These are phyloP conservation scores for Whalleya microplaca DNA, from an alignment of 2,329 filamentous ascomycete species.

Conservation along the genomic window DNA sequence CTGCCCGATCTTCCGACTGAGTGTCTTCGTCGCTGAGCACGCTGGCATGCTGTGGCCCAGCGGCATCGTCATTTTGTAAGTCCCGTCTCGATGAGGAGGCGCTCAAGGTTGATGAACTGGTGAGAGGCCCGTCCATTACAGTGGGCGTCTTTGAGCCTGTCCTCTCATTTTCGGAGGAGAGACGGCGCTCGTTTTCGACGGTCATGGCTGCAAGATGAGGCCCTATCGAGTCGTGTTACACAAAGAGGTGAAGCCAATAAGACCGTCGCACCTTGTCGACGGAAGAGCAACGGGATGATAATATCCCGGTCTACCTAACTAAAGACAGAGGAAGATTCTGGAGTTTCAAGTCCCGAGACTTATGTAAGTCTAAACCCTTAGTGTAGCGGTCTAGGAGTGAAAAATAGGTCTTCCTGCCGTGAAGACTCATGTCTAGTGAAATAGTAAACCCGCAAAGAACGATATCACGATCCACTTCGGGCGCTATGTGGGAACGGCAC, in stretches of 20 bases:
- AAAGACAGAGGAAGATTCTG: not conserved
- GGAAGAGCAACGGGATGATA: not conserved
- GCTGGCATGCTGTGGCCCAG: not conserved
- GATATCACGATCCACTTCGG: too few species aligned
- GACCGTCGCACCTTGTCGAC: not conserved
- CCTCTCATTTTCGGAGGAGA: not conserved
- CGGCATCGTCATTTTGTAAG: conserved; percentile 1
- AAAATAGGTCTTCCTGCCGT: too few species aligned
- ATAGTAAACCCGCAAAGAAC: too few species aligned
- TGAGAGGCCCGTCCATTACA: conserved; percentile 7
- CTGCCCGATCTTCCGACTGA: conserved; percentile 6
- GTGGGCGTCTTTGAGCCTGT: conserved; percentile 12
- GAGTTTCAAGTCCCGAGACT: not conserved
- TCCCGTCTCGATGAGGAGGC: not conserved
- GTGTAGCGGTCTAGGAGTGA: too few species aligned
- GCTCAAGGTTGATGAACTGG: not conserved
- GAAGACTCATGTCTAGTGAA: too few species aligned
- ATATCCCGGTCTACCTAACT: not conserved
- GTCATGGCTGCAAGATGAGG: conserved; percentile 2
- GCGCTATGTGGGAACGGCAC: not conserved
- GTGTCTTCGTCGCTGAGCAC: conserved; percentile 4
- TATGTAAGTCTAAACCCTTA: too few species aligned
- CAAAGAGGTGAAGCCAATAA: not conserved
- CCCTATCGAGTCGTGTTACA: not conserved
- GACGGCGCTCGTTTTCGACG: not conserved